Conservation (phyloP, 192 early-diverging fungal species). For the Chytriomyces sp. region DNA sequence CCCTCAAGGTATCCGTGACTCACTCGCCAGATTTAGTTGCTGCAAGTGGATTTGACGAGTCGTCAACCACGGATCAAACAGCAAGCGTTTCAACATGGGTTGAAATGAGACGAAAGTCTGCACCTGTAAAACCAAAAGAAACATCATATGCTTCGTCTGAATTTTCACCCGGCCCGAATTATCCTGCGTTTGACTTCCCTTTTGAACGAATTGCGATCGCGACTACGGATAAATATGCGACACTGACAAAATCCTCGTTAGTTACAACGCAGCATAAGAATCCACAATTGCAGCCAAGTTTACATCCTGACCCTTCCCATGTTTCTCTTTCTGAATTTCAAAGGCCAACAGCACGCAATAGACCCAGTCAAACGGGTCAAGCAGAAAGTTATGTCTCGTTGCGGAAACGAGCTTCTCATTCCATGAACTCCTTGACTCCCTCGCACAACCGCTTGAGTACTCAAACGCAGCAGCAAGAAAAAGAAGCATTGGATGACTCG, state of each 20-base stretch:
- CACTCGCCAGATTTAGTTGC: too few relatives aligned
- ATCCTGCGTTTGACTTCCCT: too few relatives aligned
- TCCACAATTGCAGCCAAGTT: background rate
- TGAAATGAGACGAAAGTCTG: too few relatives aligned
- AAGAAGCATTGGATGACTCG: background rate
- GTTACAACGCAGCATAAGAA: background rate
- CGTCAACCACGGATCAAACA: too few relatives aligned
- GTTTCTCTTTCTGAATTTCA: background rate
- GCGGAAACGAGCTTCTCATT: background rate
- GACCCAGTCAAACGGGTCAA: background rate
- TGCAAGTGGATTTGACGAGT: too few relatives aligned
- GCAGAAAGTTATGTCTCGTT: background rate
- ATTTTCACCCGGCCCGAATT: too few relatives aligned
- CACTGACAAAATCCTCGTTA: too few relatives aligned
- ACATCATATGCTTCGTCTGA: too few relatives aligned
- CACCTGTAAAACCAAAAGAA: too few relatives aligned
- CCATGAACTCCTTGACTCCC: background rate
- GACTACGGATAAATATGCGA: too few relatives aligned
- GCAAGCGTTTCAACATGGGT: too few relatives aligned
- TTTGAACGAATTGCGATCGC: background rate
- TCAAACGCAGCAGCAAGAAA: background rate
- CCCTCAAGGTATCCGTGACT: too few relatives aligned
- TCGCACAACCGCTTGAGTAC: background rate
- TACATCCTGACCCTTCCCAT: background rate
- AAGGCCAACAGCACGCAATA: background rate